A percentile compares a stretch with the other conserved stretches of the same genome.
phyloP scores from a whole-genome alignment of 345 rosid genomes.

The Clarkia xantiana region DNA sequence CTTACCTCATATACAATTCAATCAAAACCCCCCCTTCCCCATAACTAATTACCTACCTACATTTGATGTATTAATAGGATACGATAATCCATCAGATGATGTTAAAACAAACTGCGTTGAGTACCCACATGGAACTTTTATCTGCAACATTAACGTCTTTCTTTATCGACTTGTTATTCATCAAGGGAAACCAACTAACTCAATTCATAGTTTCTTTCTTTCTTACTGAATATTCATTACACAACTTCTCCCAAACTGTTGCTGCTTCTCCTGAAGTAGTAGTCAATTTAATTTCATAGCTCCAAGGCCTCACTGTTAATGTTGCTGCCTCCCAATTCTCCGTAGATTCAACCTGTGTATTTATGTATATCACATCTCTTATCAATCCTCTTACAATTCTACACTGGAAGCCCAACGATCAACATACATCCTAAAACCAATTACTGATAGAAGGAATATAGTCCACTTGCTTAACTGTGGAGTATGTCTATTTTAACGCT shows the following conservation, averaged over 20 bases:
- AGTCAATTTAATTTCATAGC: conserved; percentile 54
- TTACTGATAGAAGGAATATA: too few species aligned
- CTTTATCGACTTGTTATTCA: too few species aligned
- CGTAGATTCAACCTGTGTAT: conserved; percentile 45
- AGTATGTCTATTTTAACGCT: too few species aligned
- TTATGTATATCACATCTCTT: too few species aligned
- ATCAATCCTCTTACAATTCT: too few species aligned
- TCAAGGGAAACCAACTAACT: too few species aligned
- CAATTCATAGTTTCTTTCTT: too few species aligned
- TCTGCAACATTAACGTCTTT: conserved; percentile 50
- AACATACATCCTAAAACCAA: too few species aligned
- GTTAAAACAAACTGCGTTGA: conserved; percentile 71
- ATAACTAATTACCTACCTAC: conserved; percentile 68
- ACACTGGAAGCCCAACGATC: too few species aligned
- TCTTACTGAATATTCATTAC: conserved; percentile 44
- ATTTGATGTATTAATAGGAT: conserved; percentile 44
- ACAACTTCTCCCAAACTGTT: conserved; percentile 42
- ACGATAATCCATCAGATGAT: conserved; percentile 60
- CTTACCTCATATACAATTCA: too few species aligned
- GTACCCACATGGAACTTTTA: conserved; percentile 64
- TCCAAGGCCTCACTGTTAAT: conserved; percentile 34
- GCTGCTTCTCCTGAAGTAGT: conserved; percentile 22
- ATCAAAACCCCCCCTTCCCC: too few species aligned
- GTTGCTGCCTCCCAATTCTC: conserved; percentile 64
- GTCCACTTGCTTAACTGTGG: too few species aligned